Percentiles rank a stretch among this genome's conserved stretches.
These are phyloP conservation scores for Crinitomyces ghanaensis DNA, from an alignment of 805 yeast genomes.

Conservation along the genomic window DNA sequence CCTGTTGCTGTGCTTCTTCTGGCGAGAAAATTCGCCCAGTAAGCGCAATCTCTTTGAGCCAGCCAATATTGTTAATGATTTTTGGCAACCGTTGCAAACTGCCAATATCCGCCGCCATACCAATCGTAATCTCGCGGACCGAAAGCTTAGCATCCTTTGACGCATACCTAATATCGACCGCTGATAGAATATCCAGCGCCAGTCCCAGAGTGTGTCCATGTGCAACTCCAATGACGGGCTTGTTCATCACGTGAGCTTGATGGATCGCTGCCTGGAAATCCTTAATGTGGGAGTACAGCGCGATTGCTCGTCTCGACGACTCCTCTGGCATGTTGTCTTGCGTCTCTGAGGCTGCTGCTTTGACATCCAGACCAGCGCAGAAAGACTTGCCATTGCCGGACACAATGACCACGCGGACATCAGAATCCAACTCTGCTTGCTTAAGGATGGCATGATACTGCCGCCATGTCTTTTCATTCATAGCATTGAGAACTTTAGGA, in stretches of 20 bases:
- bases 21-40: conserved; percentile 49
- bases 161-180: conserved; percentile 47
- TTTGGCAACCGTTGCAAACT: conserved; percentile 55
- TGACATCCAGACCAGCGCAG: conserved; percentile 56
- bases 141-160: conserved; percentile 42
- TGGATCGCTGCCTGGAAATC: conserved; percentile 49
- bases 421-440: conserved; percentile 33
- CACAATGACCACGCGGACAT: conserved; percentile 44
- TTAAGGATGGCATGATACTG: conserved; percentile 42
- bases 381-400: conserved; percentile 48
- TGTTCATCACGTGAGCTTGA: conserved; percentile 19
- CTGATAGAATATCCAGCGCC: conserved; percentile 54
- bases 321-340: conserved; percentile 15
- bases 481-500: conserved; percentile 49
- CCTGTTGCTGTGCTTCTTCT: conserved; percentile 44
- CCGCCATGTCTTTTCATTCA: conserved; percentile 42
- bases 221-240: conserved; percentile 51
- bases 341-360: conserved; percentile 14
- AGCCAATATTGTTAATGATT: conserved; percentile 42
- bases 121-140: conserved; percentile 60
- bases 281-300: conserved; percentile 30
- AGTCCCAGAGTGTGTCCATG: conserved; percentile 60
- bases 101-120: conserved; percentile 73
- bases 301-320: conserved; percentile 21
- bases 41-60: conserved; percentile 47